Conservation (phyloP, 352 stramenopile species). For the Phytophthora brassicae region DNA sequence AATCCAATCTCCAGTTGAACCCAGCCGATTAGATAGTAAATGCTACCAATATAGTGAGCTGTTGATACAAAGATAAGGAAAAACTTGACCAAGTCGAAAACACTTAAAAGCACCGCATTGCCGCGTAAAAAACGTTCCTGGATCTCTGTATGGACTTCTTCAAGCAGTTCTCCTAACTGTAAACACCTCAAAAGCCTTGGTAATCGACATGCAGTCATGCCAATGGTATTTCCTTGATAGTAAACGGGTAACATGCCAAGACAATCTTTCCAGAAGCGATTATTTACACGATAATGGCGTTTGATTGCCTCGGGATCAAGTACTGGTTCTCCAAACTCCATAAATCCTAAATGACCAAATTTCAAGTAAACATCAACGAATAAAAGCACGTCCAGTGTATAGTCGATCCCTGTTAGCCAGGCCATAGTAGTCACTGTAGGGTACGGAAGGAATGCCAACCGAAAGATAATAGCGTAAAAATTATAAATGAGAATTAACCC, state of each 20-base stretch:
- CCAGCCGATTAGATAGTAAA: conserved; percentile 53
- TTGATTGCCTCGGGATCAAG: conserved; percentile 43
- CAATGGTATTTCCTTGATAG: conserved; percentile 36
- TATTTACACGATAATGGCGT: conserved; percentile 25
- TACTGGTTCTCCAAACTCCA: conserved; percentile 43
- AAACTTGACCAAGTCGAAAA: conserved; percentile 60
- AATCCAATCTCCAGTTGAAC: conserved; percentile 37
- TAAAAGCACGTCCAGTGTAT: conserved; percentile 37
- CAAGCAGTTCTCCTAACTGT: conserved; percentile 40
- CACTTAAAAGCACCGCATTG: conserved; percentile 39
- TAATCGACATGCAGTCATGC: conserved; percentile 40
- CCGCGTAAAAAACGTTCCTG: conserved; percentile 53
- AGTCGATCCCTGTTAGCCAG: conserved; percentile 43
- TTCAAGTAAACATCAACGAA: conserved; percentile 45
- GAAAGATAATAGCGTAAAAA: conserved; percentile 53
- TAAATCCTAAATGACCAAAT: conserved; percentile 41
- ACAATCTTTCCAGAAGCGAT: conserved; percentile 38
- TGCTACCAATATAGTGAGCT: conserved; percentile 50
- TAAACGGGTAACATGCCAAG: conserved; percentile 46
- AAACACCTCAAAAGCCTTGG: conserved; percentile 46
- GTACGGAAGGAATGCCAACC: conserved; percentile 43
- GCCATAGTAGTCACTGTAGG: conserved; percentile 29
- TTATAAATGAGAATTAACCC: conserved; percentile 55
- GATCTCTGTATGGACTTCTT: conserved; percentile 49
- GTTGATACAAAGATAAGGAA: conserved; percentile 61